A percentile compares a stretch with the other conserved stretches of the same genome.
Evolutionary conservation across 805 yeast species (phyloP).

Genomic region (Cyberlindnera euphorbiiphila): DNA sequence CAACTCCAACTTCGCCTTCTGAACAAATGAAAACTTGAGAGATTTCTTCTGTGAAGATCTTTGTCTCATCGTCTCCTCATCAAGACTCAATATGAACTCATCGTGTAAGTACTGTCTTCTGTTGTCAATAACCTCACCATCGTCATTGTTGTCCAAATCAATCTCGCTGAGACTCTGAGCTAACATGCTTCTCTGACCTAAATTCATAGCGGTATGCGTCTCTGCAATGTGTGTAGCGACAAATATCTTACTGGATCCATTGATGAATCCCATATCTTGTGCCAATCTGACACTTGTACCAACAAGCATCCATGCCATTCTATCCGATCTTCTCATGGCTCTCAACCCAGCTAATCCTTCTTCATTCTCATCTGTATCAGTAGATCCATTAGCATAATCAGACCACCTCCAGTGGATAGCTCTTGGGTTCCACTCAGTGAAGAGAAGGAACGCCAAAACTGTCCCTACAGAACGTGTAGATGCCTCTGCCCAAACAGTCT

Average conservation of each 20-base stretch:
- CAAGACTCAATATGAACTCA: slow-evolving; percentile 27
- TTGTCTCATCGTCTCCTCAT: slow-evolving; percentile 29
- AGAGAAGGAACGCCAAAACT: slow-evolving; percentile 73
- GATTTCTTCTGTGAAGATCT: slow-evolving; percentile 25
- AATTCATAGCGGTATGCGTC: slow-evolving; percentile 74
- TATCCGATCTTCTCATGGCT: slow-evolving; percentile 80
- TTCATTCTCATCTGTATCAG: slow-evolving; percentile 30
- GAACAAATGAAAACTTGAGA: slow-evolving; percentile 54
- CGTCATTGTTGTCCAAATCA: slow-evolving; percentile 45
- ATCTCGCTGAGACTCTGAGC: slow-evolving; percentile 68
- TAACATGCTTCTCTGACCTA: slow-evolving; percentile 76
- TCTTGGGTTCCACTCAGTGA: slow-evolving; percentile 94
- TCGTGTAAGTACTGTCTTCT: slow-evolving; percentile 29
- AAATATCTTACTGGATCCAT: slow-evolving; percentile 66
- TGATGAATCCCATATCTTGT: slow-evolving; percentile 80
- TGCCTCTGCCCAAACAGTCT: slow-evolving; percentile 93
- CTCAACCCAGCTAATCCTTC: slow-evolving; percentile 69
- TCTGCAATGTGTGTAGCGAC: slow-evolving; percentile 85
- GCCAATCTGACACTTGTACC: slow-evolving; percentile 86
- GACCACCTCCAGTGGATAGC: slow-evolving; percentile 88
- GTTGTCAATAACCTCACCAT: slow-evolving; percentile 25
- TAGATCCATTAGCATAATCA: slow-evolving; percentile 58
- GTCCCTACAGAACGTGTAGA: slow-evolving; percentile 85
- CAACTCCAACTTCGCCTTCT: slow-evolving; percentile 76
- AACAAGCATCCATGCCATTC: slow-evolving; percentile 92